A percentile compares a stretch with the other conserved stretches of the same genome.
Evolutionary conservation across 306 rosid genomes (phyloP).

Genomic region (Oemleria cerasiformis): DNA sequence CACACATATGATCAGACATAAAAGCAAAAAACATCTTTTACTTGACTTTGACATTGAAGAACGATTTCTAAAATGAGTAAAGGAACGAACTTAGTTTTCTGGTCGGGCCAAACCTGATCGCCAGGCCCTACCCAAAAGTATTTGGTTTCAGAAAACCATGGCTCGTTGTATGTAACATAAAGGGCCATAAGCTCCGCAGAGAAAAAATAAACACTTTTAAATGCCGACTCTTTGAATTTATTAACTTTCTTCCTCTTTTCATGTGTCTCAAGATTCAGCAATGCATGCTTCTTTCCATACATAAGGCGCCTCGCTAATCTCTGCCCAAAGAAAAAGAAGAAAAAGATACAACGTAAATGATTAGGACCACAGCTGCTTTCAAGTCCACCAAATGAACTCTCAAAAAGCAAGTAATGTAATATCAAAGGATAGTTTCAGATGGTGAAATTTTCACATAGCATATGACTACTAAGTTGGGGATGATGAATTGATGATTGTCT

Average conservation of each 20-base stretch:
- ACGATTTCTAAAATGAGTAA: neutral
- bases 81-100: conserved; percentile 33
- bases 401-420: neutral
- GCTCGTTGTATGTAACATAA: conserved; percentile 29
- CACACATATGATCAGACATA: neutral
- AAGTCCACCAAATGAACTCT: neutral
- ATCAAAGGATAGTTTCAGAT: neutral
- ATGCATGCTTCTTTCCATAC: conserved; percentile 15
- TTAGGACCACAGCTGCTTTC: neutral
- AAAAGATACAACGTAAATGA: neutral
- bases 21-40: conserved; percentile 1
- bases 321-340: conserved; percentile 2
- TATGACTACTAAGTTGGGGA: neutral
- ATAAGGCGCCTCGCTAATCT: conserved; percentile 24
- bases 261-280: conserved; percentile 7
- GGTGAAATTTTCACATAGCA: neutral
- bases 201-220: conserved; percentile 33
- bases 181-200: conserved; percentile 36
- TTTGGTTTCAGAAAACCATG: conserved; percentile 32
- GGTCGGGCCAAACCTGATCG: conserved; percentile 36
- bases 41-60: neutral
- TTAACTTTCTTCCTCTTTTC: conserved; percentile 24
- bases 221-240: conserved; percentile 40
- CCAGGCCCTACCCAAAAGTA: conserved; percentile 42
- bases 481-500: neutral